Conservation (phyloP, 1,284 basidiomycete species). For the Mycena citricolor region DNA sequence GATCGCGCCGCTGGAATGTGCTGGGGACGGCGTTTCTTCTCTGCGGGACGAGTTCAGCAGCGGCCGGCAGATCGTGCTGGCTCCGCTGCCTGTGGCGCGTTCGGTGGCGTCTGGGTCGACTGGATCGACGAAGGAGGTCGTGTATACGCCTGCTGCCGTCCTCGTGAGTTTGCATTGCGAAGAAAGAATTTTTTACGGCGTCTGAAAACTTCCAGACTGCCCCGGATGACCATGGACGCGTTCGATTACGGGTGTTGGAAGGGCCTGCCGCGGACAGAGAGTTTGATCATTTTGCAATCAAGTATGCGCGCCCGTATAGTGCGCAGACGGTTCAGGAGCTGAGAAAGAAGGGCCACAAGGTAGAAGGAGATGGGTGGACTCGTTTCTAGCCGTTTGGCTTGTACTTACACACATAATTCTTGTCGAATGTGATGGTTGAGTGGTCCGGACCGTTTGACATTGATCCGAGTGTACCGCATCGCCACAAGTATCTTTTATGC, state of each 20-base stretch:
- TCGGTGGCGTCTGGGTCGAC: not conserved
- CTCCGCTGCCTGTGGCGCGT: constrained; percentile 5
- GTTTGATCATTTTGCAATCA: constrained; percentile 2
- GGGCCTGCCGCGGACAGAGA: constrained; percentile 11
- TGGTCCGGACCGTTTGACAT: no score
- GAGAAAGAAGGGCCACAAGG: constrained; percentile 1
- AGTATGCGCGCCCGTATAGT: constrained; percentile 7
- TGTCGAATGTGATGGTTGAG: no score
- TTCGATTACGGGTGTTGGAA: constrained; percentile 13
- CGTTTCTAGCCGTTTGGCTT: no score
- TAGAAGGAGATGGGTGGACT: no score
- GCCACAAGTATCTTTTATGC: no score
- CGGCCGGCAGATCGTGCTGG: constrained; percentile 8
- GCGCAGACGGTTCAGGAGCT: constrained; percentile 4
- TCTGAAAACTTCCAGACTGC: constrained; percentile 4
- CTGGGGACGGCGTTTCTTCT: no score
- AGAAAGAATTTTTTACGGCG: not conserved
- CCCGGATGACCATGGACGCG: constrained; percentile 5
- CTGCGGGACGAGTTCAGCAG: no score
- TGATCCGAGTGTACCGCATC: no score
- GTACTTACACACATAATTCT: no score
- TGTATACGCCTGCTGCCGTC: constrained; percentile 9
- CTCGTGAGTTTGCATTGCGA: constrained; percentile 5
- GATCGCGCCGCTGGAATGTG: constrained; percentile 13
- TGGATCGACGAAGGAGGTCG: not conserved